Base-by-base conservation (phyloP, 1,139 yeast species). In the Wickerhamiella infanticola region DNA sequence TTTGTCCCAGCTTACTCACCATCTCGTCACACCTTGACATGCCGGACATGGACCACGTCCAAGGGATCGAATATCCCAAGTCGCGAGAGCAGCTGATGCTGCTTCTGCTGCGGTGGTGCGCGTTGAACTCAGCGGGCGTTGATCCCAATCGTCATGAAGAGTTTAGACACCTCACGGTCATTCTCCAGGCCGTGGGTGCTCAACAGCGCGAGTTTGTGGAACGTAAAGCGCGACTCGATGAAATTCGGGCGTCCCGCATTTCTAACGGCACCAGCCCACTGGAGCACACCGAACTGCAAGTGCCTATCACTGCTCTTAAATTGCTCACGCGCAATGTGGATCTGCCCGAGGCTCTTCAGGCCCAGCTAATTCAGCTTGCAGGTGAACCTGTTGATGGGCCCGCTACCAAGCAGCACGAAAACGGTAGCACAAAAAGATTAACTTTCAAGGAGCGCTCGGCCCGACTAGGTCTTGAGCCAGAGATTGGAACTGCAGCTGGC, bases 231-330 rank as follows among this genome's bases (percentile, higher is more conserved):
- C 50, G 52, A 42, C 51, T 72, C 29, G 49, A 49, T 31, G 48
- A 46, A 37, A 46, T 48, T 27, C 49, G 53, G 11, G 44, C 46
- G 31, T 44, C 44, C 25, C 36, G 25, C 35, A n/a, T 35, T n/a
- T 9, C 24, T 23, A 25, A 29, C 13, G 39, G 35, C 26, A 33
- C 33, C 23, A 11, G 8, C 8, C 8, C 11, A 4, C 3, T 37
- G 31, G 24, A n/a, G 43, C 41, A 11, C 3, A 47, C 47, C 4
- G 43, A 36, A 39, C 53, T 46, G 45, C 55, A 73, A 47, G 72
- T 75, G 45, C 97, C 88, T 62, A 63, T 90, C 27, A 67, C 77
- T 29, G 84, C 93, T 0, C 74, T 84, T 53, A 86, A 86, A 59
- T 61, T 86, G 35, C 66, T 90, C 45, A 74, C 94, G 1, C 80